Conservation (phyloP, 106 monocot species). For the Agapanthus africanus region DNA sequence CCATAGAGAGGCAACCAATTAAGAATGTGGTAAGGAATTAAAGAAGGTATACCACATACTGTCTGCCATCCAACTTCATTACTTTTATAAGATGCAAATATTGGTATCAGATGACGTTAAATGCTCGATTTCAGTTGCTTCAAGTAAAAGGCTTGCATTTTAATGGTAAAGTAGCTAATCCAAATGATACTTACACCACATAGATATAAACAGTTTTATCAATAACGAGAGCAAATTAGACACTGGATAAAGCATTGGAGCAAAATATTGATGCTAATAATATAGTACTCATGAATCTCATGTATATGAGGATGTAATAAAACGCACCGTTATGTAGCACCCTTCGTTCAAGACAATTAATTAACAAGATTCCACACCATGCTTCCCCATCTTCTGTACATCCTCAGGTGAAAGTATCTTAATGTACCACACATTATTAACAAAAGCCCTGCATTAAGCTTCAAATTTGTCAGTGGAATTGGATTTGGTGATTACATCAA, state of each 20-base stretch:
- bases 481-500: neutral
- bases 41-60: no score
- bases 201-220: neutral
- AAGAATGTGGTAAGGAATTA: no score
- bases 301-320: neutral
- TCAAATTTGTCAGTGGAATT: neutral
- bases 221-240: neutral
- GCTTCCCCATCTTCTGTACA: slow-evolving; percentile 48
- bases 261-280: neutral
- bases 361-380: slow-evolving; percentile 3
- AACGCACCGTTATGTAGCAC: neutral
- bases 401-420: slow-evolving; percentile 83
- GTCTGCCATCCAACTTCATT: no score
- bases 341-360: neutral
- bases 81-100: neutral
- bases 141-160: neutral
- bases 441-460: slow-evolving; percentile 44
- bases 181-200: neutral
- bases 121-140: neutral
- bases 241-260: neutral
- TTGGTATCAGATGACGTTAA: neutral
- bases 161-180: neutral
- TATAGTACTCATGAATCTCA: neutral
- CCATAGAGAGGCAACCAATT: no score
- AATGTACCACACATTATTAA: slow-evolving; percentile 75